Base-by-base conservation (phyloP, 257 asterid genomes). In the Capsicum baccatum region DNA sequence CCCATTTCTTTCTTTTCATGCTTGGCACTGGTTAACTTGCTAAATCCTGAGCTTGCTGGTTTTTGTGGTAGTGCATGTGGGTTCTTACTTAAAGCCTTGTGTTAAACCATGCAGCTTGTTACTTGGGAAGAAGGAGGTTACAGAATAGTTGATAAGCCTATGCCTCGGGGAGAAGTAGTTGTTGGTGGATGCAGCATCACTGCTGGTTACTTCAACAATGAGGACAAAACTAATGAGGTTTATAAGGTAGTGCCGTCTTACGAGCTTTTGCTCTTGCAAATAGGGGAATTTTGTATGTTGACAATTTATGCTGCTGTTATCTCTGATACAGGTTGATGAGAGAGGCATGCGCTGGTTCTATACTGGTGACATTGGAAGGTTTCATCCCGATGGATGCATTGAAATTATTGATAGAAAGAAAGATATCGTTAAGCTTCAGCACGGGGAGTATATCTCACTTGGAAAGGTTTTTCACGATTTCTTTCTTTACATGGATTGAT, bases 41-140 rank as follows among this genome's bases (percentile, higher is more conserved):
- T 54, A 54, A 26, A 54, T 54, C 19, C 66, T 16, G 82, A 78
- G 33, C 42, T 78, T 26, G 33, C 64, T 78, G 50, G 8, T 33
- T 78, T 68, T 78, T 54, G 26, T 54, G 82, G 64, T 8, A 54
- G 64, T 33, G 33, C 50, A 54, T 78, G 66, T 9, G 21, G 63
- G 62, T 67, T 76, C 82, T 62, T 66, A 55, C 52, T 21, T 59
- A 73, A 67, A 64, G 69, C 59, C 81, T 85, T 83, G 81, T 52
- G 71, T 85, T 83, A 37, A 83, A 71, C 42, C 66, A 26, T 91
- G 90, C 95, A 95, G 99, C 95, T 95, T 83, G 90, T 94, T 85
- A 88, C 99, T 71, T 95, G 99, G 99, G 97, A 95, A 76, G 98
- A 95, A 90, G 99, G 99, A 73, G 94, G 99, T 70, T 95, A 94